A percentile compares a stretch with the other conserved stretches of the same genome.
phyloP scores from a whole-genome alignment of 2,329 filamentous ascomycete genomes.

The Monilinia fructicola region DNA sequence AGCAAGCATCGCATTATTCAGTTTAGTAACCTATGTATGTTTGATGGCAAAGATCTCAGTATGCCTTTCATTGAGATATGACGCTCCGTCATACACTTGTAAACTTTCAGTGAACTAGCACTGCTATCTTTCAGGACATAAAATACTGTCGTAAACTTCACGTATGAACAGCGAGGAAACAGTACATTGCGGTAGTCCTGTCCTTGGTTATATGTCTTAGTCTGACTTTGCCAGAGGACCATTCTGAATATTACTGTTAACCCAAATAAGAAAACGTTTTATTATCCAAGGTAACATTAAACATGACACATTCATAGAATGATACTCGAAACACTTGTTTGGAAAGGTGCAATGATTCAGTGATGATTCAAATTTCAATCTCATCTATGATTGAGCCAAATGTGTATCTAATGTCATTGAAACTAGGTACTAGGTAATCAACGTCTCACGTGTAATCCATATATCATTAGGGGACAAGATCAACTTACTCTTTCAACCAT shows the following conservation, averaged over 20 bases:
- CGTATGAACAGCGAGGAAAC: background rate
- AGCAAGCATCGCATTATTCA: too few species aligned
- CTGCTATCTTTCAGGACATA: background rate
- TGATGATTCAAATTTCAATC: background rate
- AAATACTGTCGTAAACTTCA: too few species aligned
- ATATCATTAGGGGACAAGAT: background rate
- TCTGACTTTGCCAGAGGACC: background rate
- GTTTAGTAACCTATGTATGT: background rate
- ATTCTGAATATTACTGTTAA: background rate
- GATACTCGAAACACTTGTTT: background rate
- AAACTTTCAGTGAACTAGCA: background rate
- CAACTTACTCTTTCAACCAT: background rate
- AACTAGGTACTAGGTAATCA: too few species aligned
- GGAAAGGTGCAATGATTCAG: background rate
- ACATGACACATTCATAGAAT: background rate
- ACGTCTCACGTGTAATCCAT: background rate
- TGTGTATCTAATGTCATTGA: background rate
- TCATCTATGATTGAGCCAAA: background rate
- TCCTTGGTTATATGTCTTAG: background rate
- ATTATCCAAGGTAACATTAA: background rate
- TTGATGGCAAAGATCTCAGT: background rate
- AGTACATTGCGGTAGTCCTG: background rate
- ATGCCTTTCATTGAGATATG: background rate
- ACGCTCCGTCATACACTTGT: background rate
- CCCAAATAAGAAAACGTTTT: background rate